phyloP scores from a whole-genome alignment of 164 flowering plant species.

The Pachysandra terminalis region DNA sequence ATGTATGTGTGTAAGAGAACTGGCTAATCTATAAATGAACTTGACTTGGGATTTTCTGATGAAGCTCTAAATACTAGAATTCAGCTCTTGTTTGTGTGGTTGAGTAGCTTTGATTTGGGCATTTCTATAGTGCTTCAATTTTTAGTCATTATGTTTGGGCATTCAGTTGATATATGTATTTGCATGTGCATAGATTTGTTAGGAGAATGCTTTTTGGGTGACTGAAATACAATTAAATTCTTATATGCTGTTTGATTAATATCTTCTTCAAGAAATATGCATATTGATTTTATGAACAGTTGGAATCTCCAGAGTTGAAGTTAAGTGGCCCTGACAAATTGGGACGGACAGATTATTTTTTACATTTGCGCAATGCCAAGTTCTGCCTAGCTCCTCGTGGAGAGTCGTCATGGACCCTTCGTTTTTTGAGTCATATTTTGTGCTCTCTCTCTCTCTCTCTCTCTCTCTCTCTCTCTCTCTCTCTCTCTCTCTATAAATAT shows the following conservation, averaged over 20 bases:
- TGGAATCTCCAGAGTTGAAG: slow-evolving; percentile 97
- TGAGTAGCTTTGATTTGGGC: neutral
- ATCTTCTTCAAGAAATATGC: neutral
- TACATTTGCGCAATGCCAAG: slow-evolving; percentile 86
- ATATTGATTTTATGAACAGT: slow-evolving; percentile 61
- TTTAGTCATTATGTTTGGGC: neutral
- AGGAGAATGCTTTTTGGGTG: neutral
- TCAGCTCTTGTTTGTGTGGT: neutral
- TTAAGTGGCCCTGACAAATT: slow-evolving; percentile 80
- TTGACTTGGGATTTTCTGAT: neutral
- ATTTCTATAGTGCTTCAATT: neutral
- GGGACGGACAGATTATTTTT: slow-evolving; percentile 69
- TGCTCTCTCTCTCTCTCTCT: slow-evolving; percentile 58
- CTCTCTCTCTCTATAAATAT: slow-evolving; percentile 25
- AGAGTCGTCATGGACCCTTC: slow-evolving; percentile 98
- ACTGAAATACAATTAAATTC: neutral
- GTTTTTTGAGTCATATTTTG: slow-evolving; percentile 91
- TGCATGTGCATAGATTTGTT: neutral
- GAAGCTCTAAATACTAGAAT: neutral
- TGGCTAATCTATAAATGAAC: no score
- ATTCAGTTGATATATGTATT: neutral
- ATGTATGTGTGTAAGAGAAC: no score
- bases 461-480: slow-evolving; percentile 49
- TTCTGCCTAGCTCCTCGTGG: slow-evolving; percentile 99
- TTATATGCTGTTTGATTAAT: neutral